Conservation (phyloP, 768 basidiomycete species). For the Tricholoma saponaceum region DNA sequence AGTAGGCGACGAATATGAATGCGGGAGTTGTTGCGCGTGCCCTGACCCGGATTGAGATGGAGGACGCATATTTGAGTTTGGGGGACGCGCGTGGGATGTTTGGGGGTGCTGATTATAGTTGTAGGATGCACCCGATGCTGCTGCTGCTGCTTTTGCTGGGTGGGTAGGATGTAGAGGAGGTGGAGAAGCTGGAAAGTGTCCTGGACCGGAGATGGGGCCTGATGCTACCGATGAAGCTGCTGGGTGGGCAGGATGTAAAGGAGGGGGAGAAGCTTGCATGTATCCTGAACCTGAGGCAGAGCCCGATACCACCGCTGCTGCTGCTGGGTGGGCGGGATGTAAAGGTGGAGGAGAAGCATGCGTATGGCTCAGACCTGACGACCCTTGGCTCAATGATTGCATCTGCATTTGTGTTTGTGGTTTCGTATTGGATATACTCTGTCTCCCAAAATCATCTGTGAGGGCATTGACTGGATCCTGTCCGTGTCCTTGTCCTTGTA, state of each 20-base stretch:
- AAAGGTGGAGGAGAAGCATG: constrained; percentile 27
- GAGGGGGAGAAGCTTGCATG: too few species aligned
- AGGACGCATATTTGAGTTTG: constrained; percentile 3
- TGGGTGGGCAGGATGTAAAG: too few species aligned
- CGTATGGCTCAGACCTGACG: constrained; percentile 2
- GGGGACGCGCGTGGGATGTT: constrained; percentile 6
- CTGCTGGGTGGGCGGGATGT: constrained; percentile 26
- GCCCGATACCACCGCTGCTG: too few species aligned
- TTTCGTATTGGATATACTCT: constrained; percentile 23
- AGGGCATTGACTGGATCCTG: constrained; percentile 28
- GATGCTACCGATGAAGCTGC: too few species aligned
- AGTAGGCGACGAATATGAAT: constrained; percentile 1
- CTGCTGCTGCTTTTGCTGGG: constrained; percentile 9
- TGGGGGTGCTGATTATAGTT: constrained; percentile 8
- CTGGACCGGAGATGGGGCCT: too few species aligned
- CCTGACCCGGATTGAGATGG: constrained; percentile 7
- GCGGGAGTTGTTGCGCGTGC: not conserved
- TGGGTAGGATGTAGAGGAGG: not conserved
- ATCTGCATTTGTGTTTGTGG: not conserved
- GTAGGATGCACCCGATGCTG: not conserved
- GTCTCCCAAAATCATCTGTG: constrained; percentile 33
- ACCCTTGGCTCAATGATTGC: not conserved
- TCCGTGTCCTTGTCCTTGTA: not conserved
- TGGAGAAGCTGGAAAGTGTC: too few species aligned
- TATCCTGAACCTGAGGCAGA: too few species aligned